Conservation (phyloP, 208 protist species). For the Borovskyia barvae region DNA sequence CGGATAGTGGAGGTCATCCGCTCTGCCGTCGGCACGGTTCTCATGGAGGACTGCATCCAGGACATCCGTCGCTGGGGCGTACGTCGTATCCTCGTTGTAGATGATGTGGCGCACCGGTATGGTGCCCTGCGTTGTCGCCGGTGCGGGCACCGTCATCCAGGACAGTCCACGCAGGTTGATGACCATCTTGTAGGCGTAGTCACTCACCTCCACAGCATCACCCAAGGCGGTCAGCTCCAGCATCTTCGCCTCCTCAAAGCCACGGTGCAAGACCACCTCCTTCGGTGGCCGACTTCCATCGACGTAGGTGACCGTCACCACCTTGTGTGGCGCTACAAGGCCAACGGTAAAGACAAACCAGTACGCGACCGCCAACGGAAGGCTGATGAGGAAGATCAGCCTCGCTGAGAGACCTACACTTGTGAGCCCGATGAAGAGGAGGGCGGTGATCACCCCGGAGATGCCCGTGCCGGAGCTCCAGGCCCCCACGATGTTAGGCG, state of each 20-base stretch:
- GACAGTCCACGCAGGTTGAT: constrained; percentile 40
- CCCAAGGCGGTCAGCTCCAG: constrained; percentile 11
- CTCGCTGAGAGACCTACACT: constrained; percentile 42
- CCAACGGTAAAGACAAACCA: constrained; percentile 69
- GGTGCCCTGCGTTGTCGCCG: constrained; percentile 14
- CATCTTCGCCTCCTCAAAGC: constrained; percentile 36
- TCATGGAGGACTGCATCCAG: constrained; percentile 8
- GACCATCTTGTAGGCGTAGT: constrained; percentile 40
- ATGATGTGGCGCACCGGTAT: not conserved
- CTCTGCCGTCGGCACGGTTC: constrained; percentile 9
- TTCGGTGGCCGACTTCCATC: constrained; percentile 8
- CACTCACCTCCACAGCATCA: constrained; percentile 15
- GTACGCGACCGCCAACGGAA: constrained; percentile 62
- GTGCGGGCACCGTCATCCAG: constrained; percentile 25
- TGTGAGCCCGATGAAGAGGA: constrained; percentile 70
- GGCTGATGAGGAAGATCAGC: constrained; percentile 69
- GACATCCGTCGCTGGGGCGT: not conserved
- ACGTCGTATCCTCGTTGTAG: constrained; percentile 8
- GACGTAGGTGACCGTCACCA: constrained; percentile 27
- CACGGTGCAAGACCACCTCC: constrained; percentile 26
- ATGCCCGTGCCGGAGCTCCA: constrained; percentile 91
- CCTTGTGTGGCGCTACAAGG: constrained; percentile 45
- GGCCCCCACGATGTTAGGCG: constrained; percentile 70
- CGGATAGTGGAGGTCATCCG: constrained; percentile 35
- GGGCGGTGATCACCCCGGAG: constrained; percentile 74